phyloP scores from a whole-genome alignment of 2,329 filamentous ascomycete species.

The Paecilomyces formosus region DNA sequence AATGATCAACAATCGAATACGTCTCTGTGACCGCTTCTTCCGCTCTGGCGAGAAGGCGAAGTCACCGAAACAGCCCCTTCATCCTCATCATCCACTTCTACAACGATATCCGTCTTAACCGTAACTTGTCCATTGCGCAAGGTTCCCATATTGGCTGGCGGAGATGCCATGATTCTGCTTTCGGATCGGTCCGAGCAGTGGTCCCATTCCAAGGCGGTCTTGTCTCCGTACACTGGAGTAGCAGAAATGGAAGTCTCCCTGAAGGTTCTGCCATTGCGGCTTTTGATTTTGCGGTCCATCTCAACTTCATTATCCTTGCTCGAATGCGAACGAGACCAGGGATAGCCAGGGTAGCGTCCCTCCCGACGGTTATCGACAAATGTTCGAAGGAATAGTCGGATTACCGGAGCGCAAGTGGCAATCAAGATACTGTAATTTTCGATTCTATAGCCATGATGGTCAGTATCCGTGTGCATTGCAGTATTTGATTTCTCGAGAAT shows the following conservation, averaged over 20 bases:
- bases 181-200: constrained; percentile 6
- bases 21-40: background rate
- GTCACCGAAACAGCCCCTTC: background rate
- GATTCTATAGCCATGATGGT: constrained; percentile 15
- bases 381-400: constrained; percentile 24
- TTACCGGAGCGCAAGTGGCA: constrained; percentile 26
- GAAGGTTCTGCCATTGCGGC: background rate
- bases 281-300: constrained; percentile 1
- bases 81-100: constrained; percentile 15
- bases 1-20: background rate
- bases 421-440: constrained; percentile 31
- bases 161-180: constrained; percentile 1
- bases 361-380: constrained; percentile 18
- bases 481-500: background rate
- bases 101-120: constrained; percentile 23
- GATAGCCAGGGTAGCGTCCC: constrained; percentile 12
- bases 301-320: constrained; percentile 8
- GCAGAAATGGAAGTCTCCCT: background rate
- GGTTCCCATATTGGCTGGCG: constrained; percentile 7
- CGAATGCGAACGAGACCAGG: constrained; percentile 13
- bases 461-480: background rate
- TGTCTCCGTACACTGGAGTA: background rate
- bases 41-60: background rate
- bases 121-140: constrained; percentile 12
- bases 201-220: constrained; percentile 2